Conservation (phyloP, 2,329 filamentous ascomycete genomes). For the Trichoderma aggressivum region DNA sequence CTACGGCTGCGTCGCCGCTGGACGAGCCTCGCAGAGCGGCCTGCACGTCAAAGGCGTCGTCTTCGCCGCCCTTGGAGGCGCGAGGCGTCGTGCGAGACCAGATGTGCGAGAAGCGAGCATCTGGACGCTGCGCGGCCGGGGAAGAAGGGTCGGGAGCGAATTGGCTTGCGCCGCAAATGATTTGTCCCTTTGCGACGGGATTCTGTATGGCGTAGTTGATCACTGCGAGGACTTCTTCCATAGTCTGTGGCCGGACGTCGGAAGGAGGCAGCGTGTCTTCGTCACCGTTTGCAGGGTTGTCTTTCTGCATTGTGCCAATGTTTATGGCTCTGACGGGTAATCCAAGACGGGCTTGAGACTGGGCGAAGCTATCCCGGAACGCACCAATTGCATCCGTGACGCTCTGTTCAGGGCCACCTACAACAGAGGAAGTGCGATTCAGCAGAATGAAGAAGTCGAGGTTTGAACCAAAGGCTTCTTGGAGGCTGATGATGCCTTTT, state of each 20-base stretch:
- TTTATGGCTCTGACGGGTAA: conserved; percentile 8
- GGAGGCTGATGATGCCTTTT: conserved; percentile 1
- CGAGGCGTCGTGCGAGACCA: conserved; percentile 7
- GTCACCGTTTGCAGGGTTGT: not conserved
- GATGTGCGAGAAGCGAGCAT: conserved; percentile 16
- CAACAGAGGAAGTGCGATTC: not conserved
- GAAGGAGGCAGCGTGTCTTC: not conserved
- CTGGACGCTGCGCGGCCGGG: not conserved
- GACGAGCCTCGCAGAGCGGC: not conserved
- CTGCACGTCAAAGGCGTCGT: conserved; percentile 10
- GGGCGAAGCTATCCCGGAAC: conserved; percentile 14
- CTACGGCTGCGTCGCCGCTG: not conserved
- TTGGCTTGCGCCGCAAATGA: conserved; percentile 9
- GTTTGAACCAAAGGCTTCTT: not conserved
- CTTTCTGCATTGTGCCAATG: not conserved
- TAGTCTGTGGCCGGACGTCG: not conserved
- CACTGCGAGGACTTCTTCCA: conserved; percentile 8
- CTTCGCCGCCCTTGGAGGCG: not conserved
- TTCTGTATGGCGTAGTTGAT: conserved; percentile 15
- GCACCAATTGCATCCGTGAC: not conserved
- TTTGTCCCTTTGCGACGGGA: not conserved
- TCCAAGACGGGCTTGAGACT: not conserved
- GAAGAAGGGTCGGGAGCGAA: not conserved
- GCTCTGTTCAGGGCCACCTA: not conserved
- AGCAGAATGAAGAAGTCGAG: conserved; percentile 18